Evolutionary conservation across 1,284 basidiomycete genomes (phyloP).

Genomic region (Trichosporon ovoides): DNA sequence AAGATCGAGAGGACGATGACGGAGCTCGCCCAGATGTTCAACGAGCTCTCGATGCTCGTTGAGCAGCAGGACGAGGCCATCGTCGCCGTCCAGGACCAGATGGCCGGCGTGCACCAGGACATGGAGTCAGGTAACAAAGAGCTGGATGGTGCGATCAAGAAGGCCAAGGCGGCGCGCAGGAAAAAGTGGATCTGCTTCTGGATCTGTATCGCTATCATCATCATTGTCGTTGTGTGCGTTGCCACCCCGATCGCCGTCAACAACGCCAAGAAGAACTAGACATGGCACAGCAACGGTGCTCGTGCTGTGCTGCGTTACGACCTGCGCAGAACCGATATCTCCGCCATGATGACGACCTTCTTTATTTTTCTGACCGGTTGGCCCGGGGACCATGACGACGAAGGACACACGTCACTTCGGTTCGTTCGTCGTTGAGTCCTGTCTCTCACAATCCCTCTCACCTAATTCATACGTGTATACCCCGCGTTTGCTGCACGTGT

Average conservation of each 20-base stretch:
- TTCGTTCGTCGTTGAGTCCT: background rate
- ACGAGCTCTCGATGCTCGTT: conserved; percentile 75
- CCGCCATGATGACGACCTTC: background rate
- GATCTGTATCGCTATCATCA: conserved; percentile 47
- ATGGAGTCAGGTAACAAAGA: conserved; percentile 62
- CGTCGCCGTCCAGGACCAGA: conserved; percentile 59
- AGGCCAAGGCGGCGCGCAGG: conserved; percentile 68
- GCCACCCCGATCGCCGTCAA: conserved; percentile 1
- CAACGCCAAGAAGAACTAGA: background rate
- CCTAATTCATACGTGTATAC: background rate
- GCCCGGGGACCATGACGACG: background rate
- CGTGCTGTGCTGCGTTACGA: background rate
- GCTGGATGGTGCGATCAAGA: conserved; percentile 67
- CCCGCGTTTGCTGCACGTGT: background rate
- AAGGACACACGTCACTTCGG: background rate
- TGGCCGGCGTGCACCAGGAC: conserved; percentile 60
- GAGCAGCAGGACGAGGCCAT: conserved; percentile 74
- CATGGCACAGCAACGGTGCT: background rate
- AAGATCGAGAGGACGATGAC: conserved; percentile 80
- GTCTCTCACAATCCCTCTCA: background rate
- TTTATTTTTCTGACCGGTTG: background rate
- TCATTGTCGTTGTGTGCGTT: conserved; percentile 2
- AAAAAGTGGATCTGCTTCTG: conserved; percentile 74
- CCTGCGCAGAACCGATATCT: too few species aligned
- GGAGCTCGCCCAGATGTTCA: conserved; percentile 82